Conservation (phyloP, 331 rosid genomes). For the Malus hybrid region DNA sequence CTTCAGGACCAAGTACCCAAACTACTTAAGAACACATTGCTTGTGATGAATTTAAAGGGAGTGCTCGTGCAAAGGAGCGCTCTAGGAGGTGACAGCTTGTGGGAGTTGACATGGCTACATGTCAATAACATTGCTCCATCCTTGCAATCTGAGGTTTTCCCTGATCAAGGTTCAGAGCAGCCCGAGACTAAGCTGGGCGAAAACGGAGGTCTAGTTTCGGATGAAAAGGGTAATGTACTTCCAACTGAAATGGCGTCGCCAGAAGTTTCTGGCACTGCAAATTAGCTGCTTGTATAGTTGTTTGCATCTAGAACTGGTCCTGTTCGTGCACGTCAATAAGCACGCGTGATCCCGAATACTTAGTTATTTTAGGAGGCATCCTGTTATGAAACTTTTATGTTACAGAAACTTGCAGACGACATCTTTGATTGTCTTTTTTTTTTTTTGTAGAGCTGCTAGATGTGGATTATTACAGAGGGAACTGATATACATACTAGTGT, state of each 20-base stretch:
- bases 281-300: conserved; percentile 28
- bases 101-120: conserved; percentile 89
- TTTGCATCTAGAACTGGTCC: conserved; percentile 9
- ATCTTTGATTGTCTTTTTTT: neutral
- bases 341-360: neutral
- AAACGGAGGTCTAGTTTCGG: conserved; percentile 29
- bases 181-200: conserved; percentile 31
- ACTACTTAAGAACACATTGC: conserved; percentile 72
- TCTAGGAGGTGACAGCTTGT: conserved; percentile 66
- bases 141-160: conserved; percentile 77
- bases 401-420: conserved; percentile 1
- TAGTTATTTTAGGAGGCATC: conserved; percentile 6
- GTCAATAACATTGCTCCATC: conserved; percentile 59
- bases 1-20: conserved; percentile 86
- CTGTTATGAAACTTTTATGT: conserved; percentile 13
- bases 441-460: neutral
- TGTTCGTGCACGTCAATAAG: conserved; percentile 9
- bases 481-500: neutral
- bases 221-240: conserved; percentile 32
- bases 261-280: conserved; percentile 39
- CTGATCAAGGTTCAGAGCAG: conserved; percentile 51
- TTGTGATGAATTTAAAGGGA: conserved; percentile 63
- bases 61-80: conserved; percentile 58
- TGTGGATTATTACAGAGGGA: neutral
- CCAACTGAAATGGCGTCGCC: conserved; percentile 28